These are phyloP conservation scores for Ophiostoma triangulosporum DNA, from an alignment of 2,329 filamentous ascomycete genomes.

Conservation along the genomic window DNA sequence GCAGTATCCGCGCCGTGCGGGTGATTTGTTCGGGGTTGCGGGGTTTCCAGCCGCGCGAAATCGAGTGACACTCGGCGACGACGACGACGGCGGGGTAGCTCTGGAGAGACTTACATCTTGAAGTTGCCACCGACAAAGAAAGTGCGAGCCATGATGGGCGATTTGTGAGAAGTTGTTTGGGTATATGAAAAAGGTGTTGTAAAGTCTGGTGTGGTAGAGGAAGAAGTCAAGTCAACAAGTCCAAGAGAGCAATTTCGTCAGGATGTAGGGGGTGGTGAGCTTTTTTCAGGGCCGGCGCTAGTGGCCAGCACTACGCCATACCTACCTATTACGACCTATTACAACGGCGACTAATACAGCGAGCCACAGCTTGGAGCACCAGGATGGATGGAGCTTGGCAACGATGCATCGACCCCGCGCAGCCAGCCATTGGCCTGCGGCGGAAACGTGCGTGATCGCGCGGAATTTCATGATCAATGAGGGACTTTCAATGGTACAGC, in stretches of 20 bases:
- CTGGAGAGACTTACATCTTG: slow-evolving; percentile 66
- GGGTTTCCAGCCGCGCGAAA: slow-evolving; percentile 15
- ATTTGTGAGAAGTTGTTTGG: slow-evolving; percentile 11
- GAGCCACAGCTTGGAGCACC: not conserved
- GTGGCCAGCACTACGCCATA: not conserved
- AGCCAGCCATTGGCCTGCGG: too few species aligned
- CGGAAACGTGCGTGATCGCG: too few species aligned
- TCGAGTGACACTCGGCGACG: slow-evolving; percentile 10
- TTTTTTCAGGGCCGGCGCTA: slow-evolving; percentile 8
- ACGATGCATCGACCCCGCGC: too few species aligned
- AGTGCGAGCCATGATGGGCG: slow-evolving; percentile 72
- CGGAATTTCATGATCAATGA: too few species aligned
- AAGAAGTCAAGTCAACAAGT: not conserved
- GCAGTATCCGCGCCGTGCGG: too few species aligned
- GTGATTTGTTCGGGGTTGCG: slow-evolving; percentile 18
- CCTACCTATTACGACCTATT: not conserved
- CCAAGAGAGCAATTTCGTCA: not conserved
- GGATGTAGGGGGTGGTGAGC: slow-evolving; percentile 5
- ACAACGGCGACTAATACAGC: not conserved
- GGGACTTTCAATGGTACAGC: too few species aligned
- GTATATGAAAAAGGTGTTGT: not conserved
- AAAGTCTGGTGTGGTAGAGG: not conserved
- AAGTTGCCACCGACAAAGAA: slow-evolving; percentile 99
- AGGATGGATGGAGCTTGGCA: not conserved
- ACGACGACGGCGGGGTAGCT: slow-evolving; percentile 5